phyloP scores from a whole-genome alignment of 2,329 filamentous ascomycete genomes.

The Scleromitrula shiraiana region DNA sequence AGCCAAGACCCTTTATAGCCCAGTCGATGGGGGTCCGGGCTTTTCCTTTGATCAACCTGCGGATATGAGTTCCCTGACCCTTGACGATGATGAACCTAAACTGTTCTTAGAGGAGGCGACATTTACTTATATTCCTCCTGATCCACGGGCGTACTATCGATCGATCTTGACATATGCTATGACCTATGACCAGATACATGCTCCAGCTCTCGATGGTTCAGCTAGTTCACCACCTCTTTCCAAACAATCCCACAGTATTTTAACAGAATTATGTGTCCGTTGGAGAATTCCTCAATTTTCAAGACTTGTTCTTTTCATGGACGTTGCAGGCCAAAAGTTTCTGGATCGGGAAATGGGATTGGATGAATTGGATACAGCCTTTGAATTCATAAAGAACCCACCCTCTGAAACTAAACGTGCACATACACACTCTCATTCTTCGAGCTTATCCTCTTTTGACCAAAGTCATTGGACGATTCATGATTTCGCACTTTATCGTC shows the following conservation, averaged over 20 bases:
- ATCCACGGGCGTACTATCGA: conserved; percentile 76
- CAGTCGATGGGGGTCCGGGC: conserved; percentile 32
- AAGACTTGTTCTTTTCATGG: conserved; percentile 70
- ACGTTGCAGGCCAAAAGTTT: conserved; percentile 79
- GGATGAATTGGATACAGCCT: conserved; percentile 74
- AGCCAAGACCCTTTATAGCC: conserved; percentile 36
- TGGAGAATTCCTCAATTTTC: conserved; percentile 87
- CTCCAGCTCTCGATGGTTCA: conserved; percentile 38
- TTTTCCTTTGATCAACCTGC: conserved; percentile 35
- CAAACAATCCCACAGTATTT: conserved; percentile 69
- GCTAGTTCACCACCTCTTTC: conserved; percentile 46
- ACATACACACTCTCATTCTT: conserved; percentile 27
- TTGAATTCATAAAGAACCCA: conserved; percentile 72
- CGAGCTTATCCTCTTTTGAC: conserved; percentile 47
- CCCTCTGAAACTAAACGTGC: conserved; percentile 50
- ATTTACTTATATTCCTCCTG: conserved; percentile 84
- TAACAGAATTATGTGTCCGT: conserved; percentile 76
- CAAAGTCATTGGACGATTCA: conserved; percentile 58
- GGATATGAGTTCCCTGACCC: conserved; percentile 27
- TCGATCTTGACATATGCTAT: conserved; percentile 73
- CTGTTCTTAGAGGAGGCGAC: conserved; percentile 49
- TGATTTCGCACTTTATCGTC: conserved; percentile 65
- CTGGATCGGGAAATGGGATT: conserved; percentile 73
- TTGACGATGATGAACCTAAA: conserved; percentile 25
- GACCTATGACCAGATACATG: conserved; percentile 52